Evolutionary conservation across 2,329 filamentous ascomycete genomes (phyloP), one percentile per base, ranked within the genome.

Genomic region (Hirsutella minnesotensis): DNA sequence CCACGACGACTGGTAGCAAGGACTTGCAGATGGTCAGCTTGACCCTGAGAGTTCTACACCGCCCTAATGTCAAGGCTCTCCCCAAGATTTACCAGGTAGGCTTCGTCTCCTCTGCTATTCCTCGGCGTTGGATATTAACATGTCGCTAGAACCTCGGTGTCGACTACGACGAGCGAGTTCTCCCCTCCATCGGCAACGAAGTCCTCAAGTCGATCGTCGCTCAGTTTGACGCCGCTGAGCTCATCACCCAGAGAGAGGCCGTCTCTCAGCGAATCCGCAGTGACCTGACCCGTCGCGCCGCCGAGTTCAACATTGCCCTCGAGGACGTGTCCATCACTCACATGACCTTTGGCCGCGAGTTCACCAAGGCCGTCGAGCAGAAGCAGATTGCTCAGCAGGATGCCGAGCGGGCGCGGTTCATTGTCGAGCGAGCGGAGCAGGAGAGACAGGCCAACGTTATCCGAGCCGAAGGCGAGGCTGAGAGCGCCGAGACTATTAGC

Each of bases 301-400:
- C 82, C 58, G 92, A 98, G 67, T 98, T 98, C 80, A 95, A 98
- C 75, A 98, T 98, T 60, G 87, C 88, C 22, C 86, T 98, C 42
- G 92, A 98, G 69, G 92, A 98, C 60, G 92, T 98, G 47, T 94
- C 87, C 60, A 98, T 98, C 67, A 98, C 92, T 48, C 92, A 98
- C 76, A 98, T 98, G 92, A 98, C 92, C 42, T 98, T 98, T 63
- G 92, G 92, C 55, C 90, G 90, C 66, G 92, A 98, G 68, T 98
- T 98, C 75, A 98, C 92, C 47, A 86, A 86, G 66, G 92, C 92
- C 51, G 92, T 98, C 57, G 92, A 98, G 72, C 92, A 98, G 79
- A 98, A 98, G 81, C 92, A 98, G 75, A 98, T 98, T 64, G 92
- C 92, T 44, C 92, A 98, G 71, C 92, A 98, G 69, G 92, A 98